These are phyloP conservation scores for Phycomyces blakesleeanus DNA, from an alignment of 192 early-diverging fungal species.

Conservation along the genomic window DNA sequence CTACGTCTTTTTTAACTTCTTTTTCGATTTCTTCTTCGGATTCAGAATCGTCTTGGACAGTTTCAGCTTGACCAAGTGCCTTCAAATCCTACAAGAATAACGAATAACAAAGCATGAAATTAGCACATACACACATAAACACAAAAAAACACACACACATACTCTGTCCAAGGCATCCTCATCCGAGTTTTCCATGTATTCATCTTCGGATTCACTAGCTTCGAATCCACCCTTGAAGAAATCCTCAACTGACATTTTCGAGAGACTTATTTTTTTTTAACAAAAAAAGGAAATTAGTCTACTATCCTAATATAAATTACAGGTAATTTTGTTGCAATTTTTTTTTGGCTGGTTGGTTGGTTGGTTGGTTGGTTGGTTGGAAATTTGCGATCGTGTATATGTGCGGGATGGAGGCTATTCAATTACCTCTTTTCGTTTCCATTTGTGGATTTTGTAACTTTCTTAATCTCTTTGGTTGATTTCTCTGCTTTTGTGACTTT, in stretches of 20 bases:
- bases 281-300: too few species aligned
- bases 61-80: neutral
- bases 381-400: too few species aligned
- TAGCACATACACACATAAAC: neutral
- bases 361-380: too few species aligned
- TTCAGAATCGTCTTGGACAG: conserved; percentile 23
- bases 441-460: too few species aligned
- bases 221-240: conserved; percentile 49
- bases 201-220: conserved; percentile 8
- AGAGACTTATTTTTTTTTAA: too few species aligned
- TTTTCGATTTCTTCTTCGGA: conserved; percentile 34
- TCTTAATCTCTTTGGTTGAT: too few species aligned
- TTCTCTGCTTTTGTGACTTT: too few species aligned
- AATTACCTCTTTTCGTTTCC: too few species aligned
- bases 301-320: too few species aligned
- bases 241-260: conserved; percentile 43
- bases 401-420: too few species aligned
- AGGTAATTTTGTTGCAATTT: too few species aligned
- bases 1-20: conserved; percentile 25
- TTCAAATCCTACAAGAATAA: neutral
- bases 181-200: conserved; percentile 17
- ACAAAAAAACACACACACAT: neutral
- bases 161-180: conserved; percentile 10
- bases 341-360: too few species aligned
- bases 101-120: neutral